phyloP scores from a whole-genome alignment of 2,329 filamentous ascomycete species.

The Fusarium aywerte region DNA sequence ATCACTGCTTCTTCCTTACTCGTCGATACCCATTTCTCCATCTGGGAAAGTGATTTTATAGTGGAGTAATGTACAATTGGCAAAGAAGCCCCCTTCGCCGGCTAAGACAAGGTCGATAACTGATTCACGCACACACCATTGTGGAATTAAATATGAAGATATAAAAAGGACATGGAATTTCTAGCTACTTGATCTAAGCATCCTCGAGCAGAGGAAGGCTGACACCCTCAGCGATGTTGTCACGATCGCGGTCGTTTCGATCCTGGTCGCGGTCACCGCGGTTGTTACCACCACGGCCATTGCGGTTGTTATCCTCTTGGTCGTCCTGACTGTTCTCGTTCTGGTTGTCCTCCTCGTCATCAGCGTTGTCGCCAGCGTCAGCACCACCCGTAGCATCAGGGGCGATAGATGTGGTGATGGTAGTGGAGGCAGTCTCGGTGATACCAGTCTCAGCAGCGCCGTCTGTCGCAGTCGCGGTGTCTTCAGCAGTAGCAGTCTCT shows the following conservation, averaged over 20 bases:
- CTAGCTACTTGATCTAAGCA: background rate
- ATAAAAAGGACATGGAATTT: background rate
- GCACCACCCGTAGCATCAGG: background rate
- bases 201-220: background rate
- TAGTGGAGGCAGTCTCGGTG: background rate
- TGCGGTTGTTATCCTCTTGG: background rate
- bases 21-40: too few species aligned
- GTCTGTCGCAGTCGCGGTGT: background rate
- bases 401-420: background rate
- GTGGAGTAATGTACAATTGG: too few species aligned
- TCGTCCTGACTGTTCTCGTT: background rate
- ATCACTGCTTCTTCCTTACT: too few species aligned
- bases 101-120: too few species aligned
- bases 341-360: background rate
- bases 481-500: background rate
- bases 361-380: background rate
- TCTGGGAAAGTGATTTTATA: too few species aligned
- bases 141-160: fast-evolving
- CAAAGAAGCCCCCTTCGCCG: too few species aligned
- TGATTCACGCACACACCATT: background rate
- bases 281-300: background rate
- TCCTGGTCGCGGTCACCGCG: background rate
- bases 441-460: background rate
- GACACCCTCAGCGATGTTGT: background rate
- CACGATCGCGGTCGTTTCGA: background rate